Conservation (phyloP, 257 asterid species). For the Forsythia suspensa region DNA sequence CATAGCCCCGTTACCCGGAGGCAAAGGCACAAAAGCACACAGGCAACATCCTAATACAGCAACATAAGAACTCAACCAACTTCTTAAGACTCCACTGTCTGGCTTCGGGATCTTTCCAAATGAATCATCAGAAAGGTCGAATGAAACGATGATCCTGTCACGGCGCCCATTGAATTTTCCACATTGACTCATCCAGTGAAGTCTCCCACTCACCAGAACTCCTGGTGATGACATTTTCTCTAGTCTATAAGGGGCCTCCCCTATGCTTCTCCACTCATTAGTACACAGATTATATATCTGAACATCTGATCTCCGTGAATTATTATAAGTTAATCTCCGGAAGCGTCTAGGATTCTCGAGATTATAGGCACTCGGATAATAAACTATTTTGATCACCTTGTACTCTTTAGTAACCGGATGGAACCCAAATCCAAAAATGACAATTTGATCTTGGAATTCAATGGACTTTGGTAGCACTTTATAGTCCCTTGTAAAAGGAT, state of each 20-base stretch:
- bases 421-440: slow-evolving; percentile 34
- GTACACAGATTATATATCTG: not conserved
- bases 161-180: not conserved
- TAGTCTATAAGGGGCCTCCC: not conserved
- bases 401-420: slow-evolving; percentile 24
- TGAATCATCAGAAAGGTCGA: too few relatives aligned
- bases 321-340: not conserved
- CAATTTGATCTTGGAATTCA: slow-evolving; percentile 11
- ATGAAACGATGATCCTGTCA: not conserved
- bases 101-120: not conserved
- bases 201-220: not conserved
- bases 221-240: not conserved
- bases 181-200: not conserved
- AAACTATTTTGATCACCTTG: slow-evolving; percentile 30
- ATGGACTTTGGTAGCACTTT: slow-evolving; percentile 19
- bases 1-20: not conserved
- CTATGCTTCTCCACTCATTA: not conserved
- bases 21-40: not conserved
- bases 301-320: not conserved
- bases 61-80: not conserved
- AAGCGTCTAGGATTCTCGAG: not conserved
- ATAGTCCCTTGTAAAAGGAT: slow-evolving; percentile 33
- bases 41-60: not conserved
- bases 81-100: not conserved
- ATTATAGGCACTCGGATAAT: not conserved